These are phyloP conservation scores for Nakazawaea wyomingensis DNA, from an alignment of 805 yeast species.

Conservation along the genomic window DNA sequence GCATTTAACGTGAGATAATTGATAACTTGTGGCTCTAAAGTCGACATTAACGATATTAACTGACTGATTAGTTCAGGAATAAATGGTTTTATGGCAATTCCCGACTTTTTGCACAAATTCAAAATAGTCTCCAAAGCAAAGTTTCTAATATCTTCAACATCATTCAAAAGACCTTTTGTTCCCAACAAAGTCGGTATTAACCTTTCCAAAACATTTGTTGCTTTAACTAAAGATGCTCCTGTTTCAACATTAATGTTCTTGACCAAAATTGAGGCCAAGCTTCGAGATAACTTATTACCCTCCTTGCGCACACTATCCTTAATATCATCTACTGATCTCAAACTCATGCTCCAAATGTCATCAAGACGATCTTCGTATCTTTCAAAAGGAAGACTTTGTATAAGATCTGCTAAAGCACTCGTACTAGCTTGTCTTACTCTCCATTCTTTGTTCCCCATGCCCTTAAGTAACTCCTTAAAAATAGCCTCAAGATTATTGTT, in stretches of 20 bases:
- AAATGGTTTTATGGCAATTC: constrained; percentile 56
- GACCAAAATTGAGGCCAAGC: constrained; percentile 58
- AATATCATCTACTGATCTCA: constrained; percentile 88
- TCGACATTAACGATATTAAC: constrained; percentile 68
- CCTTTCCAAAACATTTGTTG: constrained; percentile 43
- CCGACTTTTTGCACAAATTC: constrained; percentile 61
- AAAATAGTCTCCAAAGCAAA: constrained; percentile 76
- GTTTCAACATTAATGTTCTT: constrained; percentile 45
- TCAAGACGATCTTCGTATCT: constrained; percentile 48
- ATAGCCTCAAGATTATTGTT: constrained; percentile 52
- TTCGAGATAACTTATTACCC: constrained; percentile 63
- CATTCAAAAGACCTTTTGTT: constrained; percentile 70
- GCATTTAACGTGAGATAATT: constrained; percentile 87
- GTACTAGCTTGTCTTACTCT: constrained; percentile 87
- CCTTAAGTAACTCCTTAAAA: constrained; percentile 52
- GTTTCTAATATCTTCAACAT: constrained; percentile 75
- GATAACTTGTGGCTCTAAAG: constrained; percentile 85
- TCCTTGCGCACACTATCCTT: constrained; percentile 88
- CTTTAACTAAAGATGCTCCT: constrained; percentile 34
- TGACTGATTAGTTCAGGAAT: constrained; percentile 66
- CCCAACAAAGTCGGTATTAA: constrained; percentile 80
- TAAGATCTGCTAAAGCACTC: constrained; percentile 60
- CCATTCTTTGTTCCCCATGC: constrained; percentile 87
- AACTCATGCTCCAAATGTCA: constrained; percentile 81
- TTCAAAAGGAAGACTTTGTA: constrained; percentile 55